Evolutionary conservation across 2,329 filamentous ascomycete genomes (phyloP).

Genomic region (Ceratocystis eucalypticola): DNA sequence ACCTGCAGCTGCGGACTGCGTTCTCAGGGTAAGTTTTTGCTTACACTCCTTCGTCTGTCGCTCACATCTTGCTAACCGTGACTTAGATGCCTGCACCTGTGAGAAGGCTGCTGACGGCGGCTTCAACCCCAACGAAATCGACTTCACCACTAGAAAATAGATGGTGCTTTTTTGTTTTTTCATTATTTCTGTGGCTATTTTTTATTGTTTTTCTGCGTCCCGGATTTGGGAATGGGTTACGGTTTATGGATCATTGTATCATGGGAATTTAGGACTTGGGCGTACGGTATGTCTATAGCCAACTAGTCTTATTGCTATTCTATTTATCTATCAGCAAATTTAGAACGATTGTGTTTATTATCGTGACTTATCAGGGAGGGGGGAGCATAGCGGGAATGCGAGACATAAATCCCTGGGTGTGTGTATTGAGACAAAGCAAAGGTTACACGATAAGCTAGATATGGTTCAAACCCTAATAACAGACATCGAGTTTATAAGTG

Average conservation of each 20-base stretch:
- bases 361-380: no score
- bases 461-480: no score
- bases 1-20: conserved; percentile 69
- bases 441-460: no score
- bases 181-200: neutral
- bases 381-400: neutral
- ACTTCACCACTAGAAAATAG: conserved; percentile 64
- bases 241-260: conserved; percentile 1
- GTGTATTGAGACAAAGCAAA: no score
- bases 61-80: conserved; percentile 15
- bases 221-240: conserved; percentile 3
- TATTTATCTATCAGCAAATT: neutral
- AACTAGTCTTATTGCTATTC: neutral
- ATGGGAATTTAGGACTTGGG: conserved; percentile 1
- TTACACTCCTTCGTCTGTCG: neutral
- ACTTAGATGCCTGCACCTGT: conserved; percentile 61
- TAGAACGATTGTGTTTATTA: neutral
- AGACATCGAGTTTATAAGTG: no score
- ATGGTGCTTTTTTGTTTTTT: neutral
- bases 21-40: conserved; percentile 44
- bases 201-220: neutral
- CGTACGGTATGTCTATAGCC: neutral
- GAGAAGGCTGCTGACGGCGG: conserved; percentile 55
- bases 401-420: neutral
- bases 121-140: conserved; percentile 59